Conservation (phyloP, 306 rosid species). For the Ochetophila trinervis region DNA sequence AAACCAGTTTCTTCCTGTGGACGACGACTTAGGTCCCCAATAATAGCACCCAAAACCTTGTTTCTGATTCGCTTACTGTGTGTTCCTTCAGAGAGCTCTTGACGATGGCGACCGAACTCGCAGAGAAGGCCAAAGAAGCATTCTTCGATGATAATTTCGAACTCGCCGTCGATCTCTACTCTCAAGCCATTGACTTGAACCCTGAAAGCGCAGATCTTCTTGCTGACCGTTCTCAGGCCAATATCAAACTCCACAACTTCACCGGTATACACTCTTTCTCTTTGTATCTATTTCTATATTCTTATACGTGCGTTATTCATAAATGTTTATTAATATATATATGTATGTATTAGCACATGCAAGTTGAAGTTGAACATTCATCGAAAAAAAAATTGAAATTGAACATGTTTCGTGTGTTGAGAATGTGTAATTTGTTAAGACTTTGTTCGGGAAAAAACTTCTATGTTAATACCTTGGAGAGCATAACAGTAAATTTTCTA, state of each 20-base stretch:
- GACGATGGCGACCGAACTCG: conserved; percentile 40
- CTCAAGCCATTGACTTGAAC: conserved; percentile 37
- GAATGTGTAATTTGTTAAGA: no score
- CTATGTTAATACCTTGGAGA: no score
- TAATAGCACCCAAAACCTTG: neutral
- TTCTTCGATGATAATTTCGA: conserved; percentile 54
- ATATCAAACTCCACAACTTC: conserved; percentile 19
- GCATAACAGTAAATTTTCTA: no score
- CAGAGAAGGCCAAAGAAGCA: conserved; percentile 54
- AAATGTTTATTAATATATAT: no score
- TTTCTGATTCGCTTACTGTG: neutral
- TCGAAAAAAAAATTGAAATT: no score
- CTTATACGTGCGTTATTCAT: no score
- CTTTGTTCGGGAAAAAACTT: no score
- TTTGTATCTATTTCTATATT: neutral
- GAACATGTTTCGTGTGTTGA: no score
- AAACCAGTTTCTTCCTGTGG: neutral
- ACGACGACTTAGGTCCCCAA: neutral
- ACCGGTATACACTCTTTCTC: conserved; percentile 12
- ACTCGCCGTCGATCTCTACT: conserved; percentile 40
- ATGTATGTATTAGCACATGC: neutral
- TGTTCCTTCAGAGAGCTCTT: neutral
- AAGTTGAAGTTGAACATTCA: no score
- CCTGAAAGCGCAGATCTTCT: conserved; percentile 39
- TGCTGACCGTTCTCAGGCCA: conserved; percentile 60